A percentile compares a stretch with the other conserved stretches of the same genome.
These are phyloP conservation scores for Pythium oligandrum DNA, from an alignment of 352 stramenopile genomes.

Conservation along the genomic window DNA sequence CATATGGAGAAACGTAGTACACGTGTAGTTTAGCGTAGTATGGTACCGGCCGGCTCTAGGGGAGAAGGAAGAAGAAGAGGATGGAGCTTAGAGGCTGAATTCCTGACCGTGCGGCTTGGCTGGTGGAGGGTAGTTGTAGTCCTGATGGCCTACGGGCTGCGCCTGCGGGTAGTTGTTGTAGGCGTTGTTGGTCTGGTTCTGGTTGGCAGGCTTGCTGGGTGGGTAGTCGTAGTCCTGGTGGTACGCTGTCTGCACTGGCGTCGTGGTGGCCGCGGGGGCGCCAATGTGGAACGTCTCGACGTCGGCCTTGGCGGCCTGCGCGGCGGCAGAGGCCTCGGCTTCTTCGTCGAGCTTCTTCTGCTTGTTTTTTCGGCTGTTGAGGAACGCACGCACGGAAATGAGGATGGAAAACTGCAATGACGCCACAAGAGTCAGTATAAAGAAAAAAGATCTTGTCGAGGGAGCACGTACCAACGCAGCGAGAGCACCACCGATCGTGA, in stretches of 20 bases:
- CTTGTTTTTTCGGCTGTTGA: constrained; percentile 27
- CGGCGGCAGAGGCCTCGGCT: constrained; percentile 3
- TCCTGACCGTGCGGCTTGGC: constrained; percentile 24
- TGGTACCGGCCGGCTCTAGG: no score
- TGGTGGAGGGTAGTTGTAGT: constrained; percentile 10
- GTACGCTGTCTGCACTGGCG: no score
- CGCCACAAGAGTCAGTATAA: not conserved
- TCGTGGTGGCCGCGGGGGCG: not conserved
- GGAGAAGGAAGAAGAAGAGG: no score
- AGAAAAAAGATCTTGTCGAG: constrained; percentile 2
- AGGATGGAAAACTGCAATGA: constrained; percentile 21
- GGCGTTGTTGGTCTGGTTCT: constrained; percentile 5
- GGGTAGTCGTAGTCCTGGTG: no score
- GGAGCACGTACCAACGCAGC: constrained; percentile 27
- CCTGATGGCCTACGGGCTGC: no score
- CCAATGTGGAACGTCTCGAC: constrained; percentile 23
- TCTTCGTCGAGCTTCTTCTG: constrained; percentile 13
- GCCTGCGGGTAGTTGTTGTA: constrained; percentile 12
- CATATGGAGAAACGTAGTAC: no score
- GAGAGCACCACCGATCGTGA: constrained; percentile 34
- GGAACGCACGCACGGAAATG: constrained; percentile 23
- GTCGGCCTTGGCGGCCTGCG: constrained; percentile 10
- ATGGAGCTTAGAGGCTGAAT: constrained; percentile 16
- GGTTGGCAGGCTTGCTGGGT: constrained; percentile 6
- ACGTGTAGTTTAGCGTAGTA: no score